These are phyloP conservation scores for Monilinia laxa DNA, from an alignment of 2,329 filamentous ascomycete genomes.

Conservation along the genomic window DNA sequence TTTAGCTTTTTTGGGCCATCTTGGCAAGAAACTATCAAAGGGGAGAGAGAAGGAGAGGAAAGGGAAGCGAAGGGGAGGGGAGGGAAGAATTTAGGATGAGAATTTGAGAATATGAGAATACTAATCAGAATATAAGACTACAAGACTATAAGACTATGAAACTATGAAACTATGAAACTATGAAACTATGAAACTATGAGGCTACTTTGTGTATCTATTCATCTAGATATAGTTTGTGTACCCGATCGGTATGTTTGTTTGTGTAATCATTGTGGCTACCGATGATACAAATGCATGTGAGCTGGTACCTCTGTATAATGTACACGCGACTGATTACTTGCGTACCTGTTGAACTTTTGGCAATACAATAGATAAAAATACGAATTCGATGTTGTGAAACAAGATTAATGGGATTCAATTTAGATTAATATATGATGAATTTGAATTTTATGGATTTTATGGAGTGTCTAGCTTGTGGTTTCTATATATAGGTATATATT, in stretches of 20 bases:
- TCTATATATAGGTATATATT: too few species aligned
- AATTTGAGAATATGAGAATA: too few species aligned
- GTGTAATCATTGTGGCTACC: too few species aligned
- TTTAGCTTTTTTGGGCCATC: not conserved
- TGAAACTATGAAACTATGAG: too few species aligned
- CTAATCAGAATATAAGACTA: too few species aligned
- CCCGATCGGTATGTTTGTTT: too few species aligned
- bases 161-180: too few species aligned
- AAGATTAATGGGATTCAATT: not conserved
- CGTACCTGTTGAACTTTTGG: not conserved
- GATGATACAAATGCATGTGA: slow-evolving; percentile 8
- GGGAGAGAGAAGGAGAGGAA: not conserved
- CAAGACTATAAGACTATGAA: too few species aligned
- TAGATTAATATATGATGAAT: not conserved
- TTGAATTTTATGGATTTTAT: not conserved
- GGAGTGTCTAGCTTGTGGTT: not conserved
- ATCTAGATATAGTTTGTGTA: too few species aligned
- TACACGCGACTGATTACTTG: slow-evolving; percentile 11
- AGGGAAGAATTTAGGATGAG: too few species aligned
- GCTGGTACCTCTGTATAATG: slow-evolving; percentile 1
- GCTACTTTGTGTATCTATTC: too few species aligned
- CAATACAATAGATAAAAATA: not conserved
- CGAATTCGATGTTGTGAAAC: slow-evolving; percentile 6
- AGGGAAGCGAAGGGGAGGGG: too few species aligned
- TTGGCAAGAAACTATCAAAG: slow-evolving; percentile 2